phyloP scores from a whole-genome alignment of 345 rosid species.

The Dimocarpus longan region DNA sequence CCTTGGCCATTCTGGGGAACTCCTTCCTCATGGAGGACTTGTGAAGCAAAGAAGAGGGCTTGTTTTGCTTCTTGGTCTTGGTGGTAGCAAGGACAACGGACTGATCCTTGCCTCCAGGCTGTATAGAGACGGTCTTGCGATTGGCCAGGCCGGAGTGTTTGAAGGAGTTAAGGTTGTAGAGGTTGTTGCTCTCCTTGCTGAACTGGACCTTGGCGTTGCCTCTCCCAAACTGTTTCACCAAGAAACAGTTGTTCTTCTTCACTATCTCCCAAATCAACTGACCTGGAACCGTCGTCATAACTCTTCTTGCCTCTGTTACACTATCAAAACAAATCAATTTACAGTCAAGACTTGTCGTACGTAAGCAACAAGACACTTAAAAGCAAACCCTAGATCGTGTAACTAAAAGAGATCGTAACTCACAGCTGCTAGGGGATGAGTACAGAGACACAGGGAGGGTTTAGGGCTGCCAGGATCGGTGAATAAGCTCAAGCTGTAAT shows the following conservation, averaged over 20 bases:
- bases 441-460: neutral
- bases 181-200: constrained; percentile 80
- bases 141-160: constrained; percentile 82
- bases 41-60: constrained; percentile 57
- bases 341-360: neutral
- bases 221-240: constrained; percentile 76
- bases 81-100: constrained; percentile 56
- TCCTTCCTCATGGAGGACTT: constrained; percentile 73
- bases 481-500: too few species aligned
- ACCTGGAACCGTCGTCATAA: constrained; percentile 74
- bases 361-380: neutral
- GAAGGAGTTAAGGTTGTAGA: constrained; percentile 78
- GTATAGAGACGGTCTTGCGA: constrained; percentile 56
- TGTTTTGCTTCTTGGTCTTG: constrained; percentile 82
- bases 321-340: neutral
- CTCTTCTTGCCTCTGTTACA: neutral
- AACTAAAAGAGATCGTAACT: neutral
- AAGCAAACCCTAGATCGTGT: neutral
- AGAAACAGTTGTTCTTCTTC: constrained; percentile 71
- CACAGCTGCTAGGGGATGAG: neutral
- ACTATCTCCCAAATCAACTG: constrained; percentile 82
- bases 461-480: neutral
- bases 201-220: constrained; percentile 63
- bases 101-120: constrained; percentile 53
- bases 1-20: constrained; percentile 71